phyloP scores from a whole-genome alignment of 306 rosid genomes.

The Vigna radiata region DNA sequence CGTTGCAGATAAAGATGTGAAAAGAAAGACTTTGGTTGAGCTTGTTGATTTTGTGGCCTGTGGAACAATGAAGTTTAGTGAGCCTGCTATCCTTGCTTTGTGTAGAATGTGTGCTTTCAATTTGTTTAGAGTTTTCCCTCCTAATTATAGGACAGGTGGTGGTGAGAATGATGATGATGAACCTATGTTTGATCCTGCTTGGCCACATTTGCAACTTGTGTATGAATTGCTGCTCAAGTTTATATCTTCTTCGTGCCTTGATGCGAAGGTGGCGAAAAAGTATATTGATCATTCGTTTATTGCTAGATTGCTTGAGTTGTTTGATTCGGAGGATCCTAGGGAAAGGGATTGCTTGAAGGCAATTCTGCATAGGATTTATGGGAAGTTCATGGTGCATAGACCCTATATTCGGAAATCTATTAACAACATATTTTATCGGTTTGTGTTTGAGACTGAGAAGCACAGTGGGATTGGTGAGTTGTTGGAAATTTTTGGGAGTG shows the following conservation, averaged over 20 bases:
- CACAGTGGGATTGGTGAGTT: slow-evolving; percentile 57
- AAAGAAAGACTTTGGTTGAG: slow-evolving; percentile 52
- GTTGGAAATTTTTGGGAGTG: slow-evolving; percentile 58
- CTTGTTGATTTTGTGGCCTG: slow-evolving; percentile 56
- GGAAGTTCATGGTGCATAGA: slow-evolving; percentile 63
- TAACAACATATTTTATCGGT: slow-evolving; percentile 53
- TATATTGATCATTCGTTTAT: slow-evolving; percentile 54
- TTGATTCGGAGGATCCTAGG: slow-evolving; percentile 59
- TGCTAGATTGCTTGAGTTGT: slow-evolving; percentile 50
- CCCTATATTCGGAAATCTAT: slow-evolving; percentile 53
- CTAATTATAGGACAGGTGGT: slow-evolving; percentile 50
- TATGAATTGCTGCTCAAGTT: slow-evolving; percentile 55
- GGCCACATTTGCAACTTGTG: slow-evolving; percentile 60
- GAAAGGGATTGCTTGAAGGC: slow-evolving; percentile 60
- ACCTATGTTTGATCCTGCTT: slow-evolving; percentile 54
- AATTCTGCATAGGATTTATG: slow-evolving; percentile 56
- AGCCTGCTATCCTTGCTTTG: slow-evolving; percentile 55
- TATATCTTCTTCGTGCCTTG: slow-evolving; percentile 49
- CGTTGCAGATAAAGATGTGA: slow-evolving; percentile 51
- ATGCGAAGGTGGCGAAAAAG: slow-evolving; percentile 56
- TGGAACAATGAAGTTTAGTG: slow-evolving; percentile 54
- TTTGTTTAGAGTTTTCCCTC: slow-evolving; percentile 55
- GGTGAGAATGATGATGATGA: slow-evolving; percentile 56
- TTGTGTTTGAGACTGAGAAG: slow-evolving; percentile 52
- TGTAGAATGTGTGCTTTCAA: slow-evolving; percentile 56